A percentile compares a stretch with the other conserved stretches of the same genome.
Evolutionary conservation across 1,139 yeast species (phyloP).

Genomic region (Taiozyma onychis): DNA sequence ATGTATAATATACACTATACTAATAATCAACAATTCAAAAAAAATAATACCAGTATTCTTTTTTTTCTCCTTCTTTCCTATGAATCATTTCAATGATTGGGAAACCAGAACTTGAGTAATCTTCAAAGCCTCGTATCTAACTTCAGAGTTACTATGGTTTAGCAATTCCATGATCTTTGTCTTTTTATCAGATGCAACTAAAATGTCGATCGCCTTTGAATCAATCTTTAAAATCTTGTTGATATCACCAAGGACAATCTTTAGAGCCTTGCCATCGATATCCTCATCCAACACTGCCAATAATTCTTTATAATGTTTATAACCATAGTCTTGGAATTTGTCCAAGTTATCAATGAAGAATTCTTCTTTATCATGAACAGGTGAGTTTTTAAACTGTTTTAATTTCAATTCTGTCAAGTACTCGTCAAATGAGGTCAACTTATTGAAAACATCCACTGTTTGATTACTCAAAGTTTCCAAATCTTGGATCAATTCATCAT

Average conservation of each 20-base stretch:
- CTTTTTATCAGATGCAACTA: slow-evolving; percentile 54
- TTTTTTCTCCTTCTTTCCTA: not conserved
- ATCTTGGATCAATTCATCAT: slow-evolving; percentile 82
- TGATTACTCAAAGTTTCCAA: slow-evolving; percentile 50
- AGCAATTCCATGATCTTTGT: slow-evolving; percentile 79
- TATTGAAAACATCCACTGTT: slow-evolving; percentile 67
- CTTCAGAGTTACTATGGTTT: slow-evolving; percentile 78
- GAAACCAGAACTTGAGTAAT: slow-evolving; percentile 92
- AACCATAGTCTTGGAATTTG: slow-evolving; percentile 72
- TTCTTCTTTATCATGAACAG: slow-evolving; percentile 82
- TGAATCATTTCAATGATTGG: slow-evolving; percentile 40
- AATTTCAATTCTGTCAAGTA: slow-evolving; percentile 81
- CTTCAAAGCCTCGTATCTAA: slow-evolving; percentile 90
- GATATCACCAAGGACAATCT: slow-evolving; percentile 54
- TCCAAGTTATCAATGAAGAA: slow-evolving; percentile 85
- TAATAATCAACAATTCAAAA: not conserved
- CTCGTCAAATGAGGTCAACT: slow-evolving; percentile 89
- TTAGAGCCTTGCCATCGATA: slow-evolving; percentile 21
- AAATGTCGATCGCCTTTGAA: slow-evolving; percentile 48
- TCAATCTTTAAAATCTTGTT: slow-evolving; percentile 61
- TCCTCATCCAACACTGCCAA: slow-evolving; percentile 35
- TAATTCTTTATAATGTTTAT: slow-evolving; percentile 61
- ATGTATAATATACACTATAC: not conserved
- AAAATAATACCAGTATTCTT: slow-evolving; percentile 2
- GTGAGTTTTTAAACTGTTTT: slow-evolving; percentile 80